Base-by-base conservation (phyloP, 768 basidiomycete species). In the Rubroboletus satanas region DNA sequence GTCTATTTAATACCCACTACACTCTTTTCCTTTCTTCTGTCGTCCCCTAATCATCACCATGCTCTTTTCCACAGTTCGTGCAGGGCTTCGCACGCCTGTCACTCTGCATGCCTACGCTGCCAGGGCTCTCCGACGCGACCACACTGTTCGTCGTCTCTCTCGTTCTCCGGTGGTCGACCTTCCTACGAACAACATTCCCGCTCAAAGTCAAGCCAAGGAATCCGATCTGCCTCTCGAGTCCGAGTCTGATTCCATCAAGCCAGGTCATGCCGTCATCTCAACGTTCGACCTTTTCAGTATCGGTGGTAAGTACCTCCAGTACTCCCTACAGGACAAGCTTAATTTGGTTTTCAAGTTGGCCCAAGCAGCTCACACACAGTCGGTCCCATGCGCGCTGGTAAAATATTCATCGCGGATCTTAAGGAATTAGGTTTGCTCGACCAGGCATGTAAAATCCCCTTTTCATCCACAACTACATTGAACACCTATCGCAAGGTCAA, bases 221-320 rank as follows among this genome's bases (percentile, higher is more conserved):
- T 4, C 23, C 8, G 52, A 57, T 14, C 32, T 48, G 8, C 51
- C 54, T 5, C 48, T 49, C 21, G 61, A 59, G 36, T n/a, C 50
- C 18, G 61, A 59, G 33, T n/a, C 50, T 5, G 54, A 59, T 44
- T 10, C 58, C 4, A 59, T 70, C 38, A 71, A 75, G 28, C 78
- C 83, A 14, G 85, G 91, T 49, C 92, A 94, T 76, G 93, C 93
- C 6, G 93, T 95, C 59, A 94, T 96, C 51, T 93, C 90, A 1
- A 85, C 93, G 1, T 96, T 95, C 66, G 94, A 97, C 70, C 76
- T 96, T 49, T 95, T 96, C 75, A 90, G 87, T 63, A 88, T 95
- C 58, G 93, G 93, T 55, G 90, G 89, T 87, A 61, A 59, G 83
- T 69, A 15, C 38, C n/a, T 35, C 18, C 26, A 23, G 18, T 10